Evolutionary conservation across 148 eudicot genomes (phyloP).

Genomic region (Spergularia marina): DNA sequence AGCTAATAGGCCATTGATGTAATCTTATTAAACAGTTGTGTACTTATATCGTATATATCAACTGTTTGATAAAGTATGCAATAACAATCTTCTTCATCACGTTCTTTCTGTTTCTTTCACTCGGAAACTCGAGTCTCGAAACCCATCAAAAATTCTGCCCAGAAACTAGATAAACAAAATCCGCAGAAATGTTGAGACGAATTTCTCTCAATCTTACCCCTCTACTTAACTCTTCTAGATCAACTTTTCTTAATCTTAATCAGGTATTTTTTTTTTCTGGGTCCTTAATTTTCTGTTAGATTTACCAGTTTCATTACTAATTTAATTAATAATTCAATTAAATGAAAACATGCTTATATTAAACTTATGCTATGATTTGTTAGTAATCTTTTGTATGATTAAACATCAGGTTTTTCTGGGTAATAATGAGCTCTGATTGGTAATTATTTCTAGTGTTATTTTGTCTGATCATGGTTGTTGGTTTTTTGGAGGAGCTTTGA

Average conservation of each 20-base stretch:
- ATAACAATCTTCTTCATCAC: neutral
- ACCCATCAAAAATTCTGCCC: neutral
- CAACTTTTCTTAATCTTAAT: conserved; percentile 5
- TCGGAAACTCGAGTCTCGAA: neutral
- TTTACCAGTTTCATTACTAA: neutral
- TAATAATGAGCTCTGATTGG: neutral
- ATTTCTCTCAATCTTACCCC: conserved; percentile 22
- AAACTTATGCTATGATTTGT: neutral
- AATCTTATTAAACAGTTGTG: neutral
- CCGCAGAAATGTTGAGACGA: conserved; percentile 22
- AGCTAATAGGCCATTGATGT: conserved; percentile 24
- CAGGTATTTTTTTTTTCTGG: conserved; percentile 19
- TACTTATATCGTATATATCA: neutral
- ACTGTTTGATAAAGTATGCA: too few relatives aligned
- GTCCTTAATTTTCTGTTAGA: neutral
- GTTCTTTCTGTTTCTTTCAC: neutral
- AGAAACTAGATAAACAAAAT: neutral
- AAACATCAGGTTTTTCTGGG: too few relatives aligned
- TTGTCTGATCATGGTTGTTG: neutral
- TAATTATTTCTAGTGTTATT: neutral
- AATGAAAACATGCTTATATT: neutral
- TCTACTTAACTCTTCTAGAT: neutral
- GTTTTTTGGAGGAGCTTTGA: too few relatives aligned
- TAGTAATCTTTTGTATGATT: neutral
- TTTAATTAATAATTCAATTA: neutral